Conservation (phyloP, 192 early-diverging fungal species). For the Coemansia sp. region DNA sequence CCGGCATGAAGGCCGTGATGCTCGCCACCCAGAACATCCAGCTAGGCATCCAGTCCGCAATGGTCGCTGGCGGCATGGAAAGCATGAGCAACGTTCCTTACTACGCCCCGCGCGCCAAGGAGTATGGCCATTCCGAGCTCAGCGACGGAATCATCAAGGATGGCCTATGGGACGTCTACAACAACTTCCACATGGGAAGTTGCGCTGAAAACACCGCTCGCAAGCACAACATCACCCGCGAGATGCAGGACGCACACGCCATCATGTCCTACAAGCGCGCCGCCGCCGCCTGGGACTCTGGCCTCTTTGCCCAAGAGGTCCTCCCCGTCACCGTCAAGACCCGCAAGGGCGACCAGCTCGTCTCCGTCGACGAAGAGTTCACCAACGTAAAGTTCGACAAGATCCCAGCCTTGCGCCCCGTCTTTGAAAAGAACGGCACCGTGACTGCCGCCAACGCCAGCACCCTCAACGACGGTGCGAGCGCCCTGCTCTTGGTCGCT, state of each 20-base stretch:
- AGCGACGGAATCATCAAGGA: constrained; percentile 91
- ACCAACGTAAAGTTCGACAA: constrained; percentile 92
- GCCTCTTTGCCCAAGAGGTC: constrained; percentile 79
- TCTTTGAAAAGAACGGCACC: constrained; percentile 87
- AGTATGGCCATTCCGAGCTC: constrained; percentile 79
- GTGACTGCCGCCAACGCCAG: constrained; percentile 96
- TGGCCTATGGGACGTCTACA: constrained; percentile 96
- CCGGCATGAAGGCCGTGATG: constrained; percentile 96
- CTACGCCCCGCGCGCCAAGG: constrained; percentile 61
- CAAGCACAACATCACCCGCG: constrained; percentile 81
- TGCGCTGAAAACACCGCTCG: constrained; percentile 86
- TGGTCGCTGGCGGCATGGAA: constrained; percentile 96
- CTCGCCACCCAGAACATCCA: constrained; percentile 82
- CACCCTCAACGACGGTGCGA: constrained; percentile 94
- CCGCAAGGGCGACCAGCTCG: constrained; percentile 74
- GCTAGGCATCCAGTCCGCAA: constrained; percentile 71
- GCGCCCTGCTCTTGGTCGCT: constrained; percentile 83
- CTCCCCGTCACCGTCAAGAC: constrained; percentile 79
- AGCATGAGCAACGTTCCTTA: constrained; percentile 91
- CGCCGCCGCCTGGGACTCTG: constrained; percentile 80
- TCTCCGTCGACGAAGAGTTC: constrained; percentile 91
- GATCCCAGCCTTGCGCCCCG: constrained; percentile 67
- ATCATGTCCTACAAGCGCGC: constrained; percentile 84
- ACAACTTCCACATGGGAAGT: constrained; percentile 75
- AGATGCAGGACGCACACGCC: constrained; percentile 88